Conservation (phyloP, 257 asterid genomes). For the Primulina eburnea region DNA sequence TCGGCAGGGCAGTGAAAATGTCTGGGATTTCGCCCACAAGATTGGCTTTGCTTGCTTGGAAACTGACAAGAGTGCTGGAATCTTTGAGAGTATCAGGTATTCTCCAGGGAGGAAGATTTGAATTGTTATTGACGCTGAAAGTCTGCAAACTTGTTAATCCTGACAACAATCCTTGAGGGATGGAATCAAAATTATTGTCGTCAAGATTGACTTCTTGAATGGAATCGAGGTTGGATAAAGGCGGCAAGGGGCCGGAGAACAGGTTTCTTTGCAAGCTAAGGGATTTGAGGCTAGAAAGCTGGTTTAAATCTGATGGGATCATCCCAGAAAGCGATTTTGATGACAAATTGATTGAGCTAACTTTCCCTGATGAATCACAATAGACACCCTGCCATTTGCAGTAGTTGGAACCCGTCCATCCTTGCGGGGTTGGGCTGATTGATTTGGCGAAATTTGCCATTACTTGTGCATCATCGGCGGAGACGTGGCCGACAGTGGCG, state of each 20-base stretch:
- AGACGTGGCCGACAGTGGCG: constrained; percentile 32
- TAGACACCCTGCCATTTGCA: constrained; percentile 71
- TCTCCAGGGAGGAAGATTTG: constrained; percentile 56
- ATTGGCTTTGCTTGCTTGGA: constrained; percentile 50
- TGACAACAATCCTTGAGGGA: constrained; percentile 48
- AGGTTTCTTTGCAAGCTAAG: constrained; percentile 53
- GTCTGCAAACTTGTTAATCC: constrained; percentile 51
- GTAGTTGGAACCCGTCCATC: constrained; percentile 56
- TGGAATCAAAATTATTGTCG: constrained; percentile 50
- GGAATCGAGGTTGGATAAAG: constrained; percentile 37
- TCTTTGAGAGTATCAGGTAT: constrained; percentile 46
- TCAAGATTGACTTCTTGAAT: constrained; percentile 55
- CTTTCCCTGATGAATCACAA: constrained; percentile 49
- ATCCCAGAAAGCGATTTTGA: constrained; percentile 48
- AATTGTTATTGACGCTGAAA: constrained; percentile 54
- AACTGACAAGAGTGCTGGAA: constrained; percentile 41
- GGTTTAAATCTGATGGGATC: constrained; percentile 49
- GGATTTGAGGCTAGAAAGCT: constrained; percentile 53
- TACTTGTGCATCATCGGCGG: constrained; percentile 52
- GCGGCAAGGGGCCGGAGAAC: constrained; percentile 61
- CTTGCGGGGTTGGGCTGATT: constrained; percentile 41
- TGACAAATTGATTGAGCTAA: constrained; percentile 47
- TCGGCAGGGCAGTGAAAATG: constrained; percentile 53
- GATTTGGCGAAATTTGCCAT: constrained; percentile 59
- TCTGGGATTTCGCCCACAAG: constrained; percentile 64